Base-by-base conservation (phyloP, 306 rosid genomes). In the Casuarina equisetifolia region DNA sequence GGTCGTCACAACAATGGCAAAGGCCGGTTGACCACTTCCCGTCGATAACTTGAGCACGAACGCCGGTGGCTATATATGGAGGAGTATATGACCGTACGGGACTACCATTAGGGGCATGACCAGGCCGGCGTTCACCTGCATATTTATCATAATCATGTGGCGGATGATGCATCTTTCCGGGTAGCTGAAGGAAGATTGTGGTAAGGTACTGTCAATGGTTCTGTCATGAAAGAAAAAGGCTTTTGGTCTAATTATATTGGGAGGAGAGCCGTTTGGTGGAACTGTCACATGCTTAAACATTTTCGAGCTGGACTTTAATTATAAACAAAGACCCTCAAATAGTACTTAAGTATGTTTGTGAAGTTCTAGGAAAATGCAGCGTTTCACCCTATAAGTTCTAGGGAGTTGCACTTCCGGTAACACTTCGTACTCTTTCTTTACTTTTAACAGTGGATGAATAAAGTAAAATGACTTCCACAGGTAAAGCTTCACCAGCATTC, bases 1-100 rank as follows among this genome's bases (percentile, higher is more conserved):
- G 91, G 75, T 89, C 92, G 40, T 88, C 90, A 43, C 77, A 79
- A 74, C 97, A 91, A 55, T 78, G 89, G 70, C 90, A 91, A 80
- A 88, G 97, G 69, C 87, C 86, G 49, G 85, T 81, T n/a, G 93
- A 86, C 97, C 97, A 91, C 38, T 25, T 74, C 5, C 75, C 78
- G n/a, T 79, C 54, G 3, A 25, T 62, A 5, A 54, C 3, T 17
- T 75, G 46, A 25, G 1, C 17, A 32, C 63, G 74, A 3, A 36
- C 20, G 6, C 62, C 38, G 76, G 13, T 25, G 74, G 10, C 32
- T 73, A 48, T 32, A 55, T 76, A 76, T 16, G 88, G 76, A 79
- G 82, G 81, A 81, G 48, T 77, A 80, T 79, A 79, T 38, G 81
- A 74, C 9, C 53, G 84, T 72, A 73, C 50, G 45, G 46, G 45